Percentiles rank a stretch among this genome's conserved stretches.
Evolutionary conservation across 257 asterid species (phyloP).

Genomic region (Solanum dulcamara): DNA sequence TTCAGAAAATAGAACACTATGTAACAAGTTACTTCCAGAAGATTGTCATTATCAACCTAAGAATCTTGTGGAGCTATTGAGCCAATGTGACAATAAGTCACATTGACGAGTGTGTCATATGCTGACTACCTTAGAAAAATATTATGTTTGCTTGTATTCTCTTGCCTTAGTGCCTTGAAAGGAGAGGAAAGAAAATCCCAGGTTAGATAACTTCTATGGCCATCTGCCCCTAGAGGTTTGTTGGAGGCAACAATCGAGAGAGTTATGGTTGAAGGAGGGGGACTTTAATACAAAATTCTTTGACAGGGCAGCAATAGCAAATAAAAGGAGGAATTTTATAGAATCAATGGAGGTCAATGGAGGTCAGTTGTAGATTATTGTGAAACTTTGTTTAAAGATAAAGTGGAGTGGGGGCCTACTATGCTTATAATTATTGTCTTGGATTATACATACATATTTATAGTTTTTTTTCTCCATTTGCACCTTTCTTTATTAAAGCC

Average conservation of each 20-base stretch:
- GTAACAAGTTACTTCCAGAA: slow-evolving; percentile 76
- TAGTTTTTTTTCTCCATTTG: too few relatives aligned
- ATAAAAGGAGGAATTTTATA: not conserved
- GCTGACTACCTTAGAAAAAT: not conserved
- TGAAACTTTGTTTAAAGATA: not conserved
- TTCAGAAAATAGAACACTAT: slow-evolving; percentile 53
- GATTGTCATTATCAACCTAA: slow-evolving; percentile 94
- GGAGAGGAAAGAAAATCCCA: slow-evolving; percentile 38
- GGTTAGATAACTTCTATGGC: slow-evolving; percentile 26
- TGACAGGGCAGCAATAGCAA: not conserved
- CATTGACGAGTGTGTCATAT: not conserved
- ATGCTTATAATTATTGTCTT: not conserved
- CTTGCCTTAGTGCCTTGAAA: slow-evolving; percentile 68
- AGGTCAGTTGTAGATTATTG: not conserved
- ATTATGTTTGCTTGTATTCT: slow-evolving; percentile 4
- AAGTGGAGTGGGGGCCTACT: not conserved
- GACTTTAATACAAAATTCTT: not conserved
- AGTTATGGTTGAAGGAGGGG: not conserved
- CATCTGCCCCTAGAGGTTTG: not conserved
- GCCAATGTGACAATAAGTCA: slow-evolving; percentile 63
- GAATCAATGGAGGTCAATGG: too few relatives aligned
- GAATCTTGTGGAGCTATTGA: slow-evolving; percentile 84
- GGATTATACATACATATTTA: too few relatives aligned
- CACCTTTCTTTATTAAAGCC: too few relatives aligned
- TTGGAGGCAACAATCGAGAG: not conserved